These are phyloP conservation scores for Zoysia pacifica DNA, from an alignment of 176 grass and related monocot species.

Conservation along the genomic window DNA sequence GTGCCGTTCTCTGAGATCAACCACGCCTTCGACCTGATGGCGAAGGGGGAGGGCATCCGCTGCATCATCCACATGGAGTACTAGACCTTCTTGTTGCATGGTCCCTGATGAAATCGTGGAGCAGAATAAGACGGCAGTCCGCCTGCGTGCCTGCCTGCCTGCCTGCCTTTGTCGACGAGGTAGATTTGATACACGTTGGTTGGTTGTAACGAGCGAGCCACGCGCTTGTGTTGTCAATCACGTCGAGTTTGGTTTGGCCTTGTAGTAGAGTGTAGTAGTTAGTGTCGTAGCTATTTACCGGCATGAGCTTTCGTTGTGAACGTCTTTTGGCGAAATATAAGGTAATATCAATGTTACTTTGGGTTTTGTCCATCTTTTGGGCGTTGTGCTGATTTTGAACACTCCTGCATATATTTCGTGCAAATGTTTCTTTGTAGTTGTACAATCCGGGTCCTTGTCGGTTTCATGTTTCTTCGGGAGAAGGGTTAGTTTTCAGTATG, in stretches of 20 bases:
- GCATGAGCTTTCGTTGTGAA: not conserved
- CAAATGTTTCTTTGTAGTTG: too few relatives aligned
- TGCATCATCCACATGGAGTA: constrained; percentile 87
- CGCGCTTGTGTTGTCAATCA: not conserved
- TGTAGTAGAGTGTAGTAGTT: constrained; percentile 14
- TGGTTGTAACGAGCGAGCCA: not conserved
- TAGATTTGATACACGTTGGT: not conserved
- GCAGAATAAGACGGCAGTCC: constrained; percentile 28
- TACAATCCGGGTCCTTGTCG: too few relatives aligned
- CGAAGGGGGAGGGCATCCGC: constrained; percentile 64
- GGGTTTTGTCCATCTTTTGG: too few relatives aligned
- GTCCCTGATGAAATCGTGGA: not conserved
- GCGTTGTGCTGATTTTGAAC: too few relatives aligned
- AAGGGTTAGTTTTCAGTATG: not conserved
- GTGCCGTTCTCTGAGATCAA: constrained; percentile 75
- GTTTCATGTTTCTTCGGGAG: too few relatives aligned
- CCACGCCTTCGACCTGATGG: constrained; percentile 79
- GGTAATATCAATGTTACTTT: too few relatives aligned
- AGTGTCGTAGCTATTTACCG: constrained; percentile 22
- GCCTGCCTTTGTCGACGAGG: constrained; percentile 3
- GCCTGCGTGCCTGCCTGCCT: not conserved
- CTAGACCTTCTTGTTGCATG: constrained; percentile 2
- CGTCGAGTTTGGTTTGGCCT: constrained; percentile 11
- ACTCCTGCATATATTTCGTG: too few relatives aligned
- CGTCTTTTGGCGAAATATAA: not conserved